Percentiles rank a stretch among this genome's conserved stretches.
Evolutionary conservation across 1,284 basidiomycete species (phyloP).

Genomic region (Gomphus sp.): DNA sequence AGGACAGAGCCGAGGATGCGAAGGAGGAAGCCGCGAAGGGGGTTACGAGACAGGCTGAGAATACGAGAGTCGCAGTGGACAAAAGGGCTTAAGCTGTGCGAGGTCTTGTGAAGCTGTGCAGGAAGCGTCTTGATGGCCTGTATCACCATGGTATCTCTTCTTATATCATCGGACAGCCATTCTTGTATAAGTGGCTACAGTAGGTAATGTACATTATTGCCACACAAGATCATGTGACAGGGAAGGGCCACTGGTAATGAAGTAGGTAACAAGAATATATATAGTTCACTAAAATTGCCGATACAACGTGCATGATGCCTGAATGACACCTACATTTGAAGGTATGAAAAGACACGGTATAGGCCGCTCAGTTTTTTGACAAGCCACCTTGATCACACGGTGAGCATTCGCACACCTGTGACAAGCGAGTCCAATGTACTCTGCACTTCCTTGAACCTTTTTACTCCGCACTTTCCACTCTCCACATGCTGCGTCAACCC

Average conservation of each 20-base stretch:
- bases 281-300: too few relatives aligned
- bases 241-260: too few relatives aligned
- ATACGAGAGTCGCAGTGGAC: background rate
- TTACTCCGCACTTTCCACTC: constrained; percentile 42
- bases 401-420: background rate
- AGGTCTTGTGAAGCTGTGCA: background rate
- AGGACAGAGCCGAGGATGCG: constrained; percentile 5
- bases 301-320: too few relatives aligned
- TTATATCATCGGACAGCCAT: background rate
- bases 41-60: constrained; percentile 4
- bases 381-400: background rate
- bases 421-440: constrained; percentile 7
- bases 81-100: constrained; percentile 3
- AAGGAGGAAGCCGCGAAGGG: constrained; percentile 7
- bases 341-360: too few relatives aligned
- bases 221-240: too few relatives aligned
- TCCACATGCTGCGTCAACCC: constrained; percentile 46
- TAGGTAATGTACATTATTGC: background rate
- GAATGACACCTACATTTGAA: too few relatives aligned
- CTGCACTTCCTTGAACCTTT: constrained; percentile 30
- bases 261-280: too few relatives aligned
- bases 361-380: background rate
- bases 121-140: background rate
- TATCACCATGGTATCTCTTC: background rate
- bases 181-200: background rate